Base-by-base conservation (phyloP, 2,329 filamentous ascomycete species). In the Botryosphaeria dothidea region DNA sequence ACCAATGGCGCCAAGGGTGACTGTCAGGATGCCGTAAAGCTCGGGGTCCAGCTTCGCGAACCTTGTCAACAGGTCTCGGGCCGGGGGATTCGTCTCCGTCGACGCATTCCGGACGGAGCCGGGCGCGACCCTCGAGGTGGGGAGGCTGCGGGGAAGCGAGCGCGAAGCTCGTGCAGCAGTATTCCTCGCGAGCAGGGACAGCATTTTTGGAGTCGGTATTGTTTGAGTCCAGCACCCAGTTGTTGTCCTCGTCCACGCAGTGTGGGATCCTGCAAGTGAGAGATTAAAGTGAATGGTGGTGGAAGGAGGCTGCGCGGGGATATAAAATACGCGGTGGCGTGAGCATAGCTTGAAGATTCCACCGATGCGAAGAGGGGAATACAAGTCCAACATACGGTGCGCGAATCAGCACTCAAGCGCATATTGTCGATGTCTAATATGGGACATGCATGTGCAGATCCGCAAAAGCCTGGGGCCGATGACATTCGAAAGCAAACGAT, bases 1-100 rank as follows among this genome's bases (percentile, higher is more conserved):
- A 17, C 56, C 25, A 11, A 45, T 31, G 8, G 19, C 56, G 15
- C 56, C 56, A 17, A 46, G 27, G 3, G 56, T 60, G 17, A 60
- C 56, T 5, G 56, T 17, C 25, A 43, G 3, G 17, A 60, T 60
- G 2, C 56, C 56, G 6, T 60, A 60, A 1, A 60, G 25, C 19
- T 58, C 56, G 1, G 56, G 56, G 13, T 60, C 56, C 17, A 60
- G 56, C 41, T 36, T 60, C 4, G 56, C 56, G 25, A 46, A 60
- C 25, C 56, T 29, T 8, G 56, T 23, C 3, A 60, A n/a, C 23
- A 60, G 41, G 38, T 31, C 41, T n/a, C 29, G 46, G 7, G 56
- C 27, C 21, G 15, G 41, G 5, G n/a, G n/a, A 19, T 29, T 58
- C 15, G 19, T 21, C 15, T 21, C 17, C 13, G 54, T 58, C 3